phyloP scores from a whole-genome alignment of 106 monocot genomes.

The Ottelia alismoides region DNA sequence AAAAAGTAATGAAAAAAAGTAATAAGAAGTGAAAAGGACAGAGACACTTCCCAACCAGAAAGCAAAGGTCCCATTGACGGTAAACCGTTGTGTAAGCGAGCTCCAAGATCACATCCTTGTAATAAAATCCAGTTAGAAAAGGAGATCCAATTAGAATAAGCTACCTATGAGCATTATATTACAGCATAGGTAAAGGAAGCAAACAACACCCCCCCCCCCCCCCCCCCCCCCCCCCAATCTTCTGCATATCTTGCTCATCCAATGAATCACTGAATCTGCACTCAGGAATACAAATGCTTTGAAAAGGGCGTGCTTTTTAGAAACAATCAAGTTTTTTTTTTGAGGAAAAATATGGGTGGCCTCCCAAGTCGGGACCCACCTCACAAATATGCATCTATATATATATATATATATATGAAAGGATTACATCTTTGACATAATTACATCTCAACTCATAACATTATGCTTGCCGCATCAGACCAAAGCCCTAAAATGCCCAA shows the following conservation, averaged over 20 bases:
- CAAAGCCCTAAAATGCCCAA: too few relatives aligned
- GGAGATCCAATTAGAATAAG: conserved; percentile 1
- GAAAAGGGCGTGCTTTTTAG: not conserved
- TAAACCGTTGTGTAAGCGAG: not conserved
- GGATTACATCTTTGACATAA: too few relatives aligned
- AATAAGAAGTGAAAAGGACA: not conserved
- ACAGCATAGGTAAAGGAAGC: not conserved
- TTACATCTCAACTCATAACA: too few relatives aligned
- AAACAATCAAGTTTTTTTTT: too few relatives aligned
- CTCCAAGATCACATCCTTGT: not conserved
- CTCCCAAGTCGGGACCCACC: too few relatives aligned
- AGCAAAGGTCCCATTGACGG: not conserved
- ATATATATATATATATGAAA: too few relatives aligned
- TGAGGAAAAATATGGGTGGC: too few relatives aligned
- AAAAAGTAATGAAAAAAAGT: not conserved
- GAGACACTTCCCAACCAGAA: conserved; percentile 1
- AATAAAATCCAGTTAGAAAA: conserved; percentile 1
- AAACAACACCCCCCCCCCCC: too few relatives aligned
- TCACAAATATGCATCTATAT: too few relatives aligned
- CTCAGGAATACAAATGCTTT: not conserved
- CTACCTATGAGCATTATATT: not conserved
- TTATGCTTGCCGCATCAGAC: too few relatives aligned
- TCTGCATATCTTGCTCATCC: not conserved
- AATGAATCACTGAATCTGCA: not conserved
- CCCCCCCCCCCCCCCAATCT: not conserved